Base-by-base conservation (phyloP, 352 stramenopile genomes). In the Blastocystis sp. region DNA sequence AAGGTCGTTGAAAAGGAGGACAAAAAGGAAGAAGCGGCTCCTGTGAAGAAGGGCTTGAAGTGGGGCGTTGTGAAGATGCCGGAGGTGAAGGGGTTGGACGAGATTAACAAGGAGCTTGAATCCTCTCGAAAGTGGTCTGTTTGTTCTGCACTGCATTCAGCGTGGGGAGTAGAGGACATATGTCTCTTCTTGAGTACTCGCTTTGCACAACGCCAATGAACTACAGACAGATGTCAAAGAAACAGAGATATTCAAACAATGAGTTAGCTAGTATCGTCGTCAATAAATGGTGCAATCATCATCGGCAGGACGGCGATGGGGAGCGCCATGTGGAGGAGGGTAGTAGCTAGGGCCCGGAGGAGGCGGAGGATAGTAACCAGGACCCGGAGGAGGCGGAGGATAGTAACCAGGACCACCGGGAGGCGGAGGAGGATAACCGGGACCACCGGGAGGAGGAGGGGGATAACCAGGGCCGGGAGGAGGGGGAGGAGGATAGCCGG, bases 361-460 rank as follows among this genome's bases (percentile, higher is more conserved):
- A 57, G 48, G 48, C 14, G 48, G 48, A 14, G 48, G 48, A 57
- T 7, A 14, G 14, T 57, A 57, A 14, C 48, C 48, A 14, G 48
- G 74, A 57, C 6, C 48, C 6, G 6, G 6, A 68, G 74, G 74
- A 61, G 45, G 54, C 28, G 43, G 66, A n/a, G 34, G 66, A 40
- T 48, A 54, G 54, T 82, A 82, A 38, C 74, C 52, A 82, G 74
- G 74, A 54, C 65, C 48, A 3, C 11, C 28, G 1, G 66, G 66
- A 38, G 43, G 52, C 48, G 48, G 48, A 14, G 48, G 48, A 7
- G 48, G 48, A 57, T 14, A 57, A 14, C 48, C 48, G 14, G 48
- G 48, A 57, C 48, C 48, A 14, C 6, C 6, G 14, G 48, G 48
- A 57, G 48, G 48, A 17, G 48, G 48, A 57, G 48, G 48, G 19